Conservation (phyloP, 257 asterid species). For the Gentiana straminea region DNA sequence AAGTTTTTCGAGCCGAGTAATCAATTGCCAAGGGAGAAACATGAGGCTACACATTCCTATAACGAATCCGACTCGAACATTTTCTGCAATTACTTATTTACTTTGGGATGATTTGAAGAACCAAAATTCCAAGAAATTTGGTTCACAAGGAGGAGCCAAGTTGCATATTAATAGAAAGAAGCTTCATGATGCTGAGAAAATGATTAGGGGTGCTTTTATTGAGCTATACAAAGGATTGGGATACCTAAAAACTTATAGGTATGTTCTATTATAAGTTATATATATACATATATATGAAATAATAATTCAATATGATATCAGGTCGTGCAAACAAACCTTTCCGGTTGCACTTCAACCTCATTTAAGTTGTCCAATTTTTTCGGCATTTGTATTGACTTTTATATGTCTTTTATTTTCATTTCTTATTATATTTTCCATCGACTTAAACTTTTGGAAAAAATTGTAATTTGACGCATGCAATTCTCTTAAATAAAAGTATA, state of each 20-base stretch:
- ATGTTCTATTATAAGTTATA: not conserved
- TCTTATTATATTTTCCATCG: too few species aligned
- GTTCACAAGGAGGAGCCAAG: constrained; percentile 25
- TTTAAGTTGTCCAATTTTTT: too few species aligned
- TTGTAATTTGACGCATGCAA: too few species aligned
- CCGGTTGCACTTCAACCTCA: too few species aligned
- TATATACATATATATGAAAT: too few species aligned
- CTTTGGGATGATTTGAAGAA: constrained; percentile 75
- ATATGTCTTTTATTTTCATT: too few species aligned
- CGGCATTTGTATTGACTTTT: too few species aligned
- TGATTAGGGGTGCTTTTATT: constrained; percentile 76
- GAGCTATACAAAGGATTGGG: constrained; percentile 89
- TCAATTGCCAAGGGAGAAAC: constrained; percentile 51
- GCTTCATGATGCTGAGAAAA: constrained; percentile 79
- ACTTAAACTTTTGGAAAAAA: too few species aligned
- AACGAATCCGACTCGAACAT: constrained; percentile 67
- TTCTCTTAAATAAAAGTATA: too few species aligned
- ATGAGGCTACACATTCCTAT: constrained; percentile 71
- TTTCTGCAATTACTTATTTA: constrained; percentile 64
- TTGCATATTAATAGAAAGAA: constrained; percentile 54
- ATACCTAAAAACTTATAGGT: constrained; percentile 83
- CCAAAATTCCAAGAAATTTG: constrained; percentile 67
- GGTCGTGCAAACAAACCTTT: too few species aligned
- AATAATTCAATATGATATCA: too few species aligned
- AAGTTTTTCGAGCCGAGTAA: constrained; percentile 31